phyloP scores from a whole-genome alignment of 208 protist species.

The Phytomonas sp. region DNA sequence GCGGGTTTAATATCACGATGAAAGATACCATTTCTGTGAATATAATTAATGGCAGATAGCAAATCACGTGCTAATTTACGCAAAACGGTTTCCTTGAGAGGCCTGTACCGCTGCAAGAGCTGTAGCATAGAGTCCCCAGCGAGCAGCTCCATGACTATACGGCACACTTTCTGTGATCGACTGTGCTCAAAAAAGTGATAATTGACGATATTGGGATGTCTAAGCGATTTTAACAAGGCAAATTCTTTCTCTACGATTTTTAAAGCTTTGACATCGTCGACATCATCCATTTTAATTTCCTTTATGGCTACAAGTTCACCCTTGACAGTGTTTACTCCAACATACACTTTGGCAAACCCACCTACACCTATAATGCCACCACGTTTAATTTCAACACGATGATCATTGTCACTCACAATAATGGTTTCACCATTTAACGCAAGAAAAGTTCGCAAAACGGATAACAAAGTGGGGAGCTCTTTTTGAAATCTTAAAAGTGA shows the following conservation, averaged over 20 bases:
- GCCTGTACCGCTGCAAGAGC: constrained; percentile 73
- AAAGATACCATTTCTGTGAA: constrained; percentile 84
- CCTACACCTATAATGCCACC: constrained; percentile 70
- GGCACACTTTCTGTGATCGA: constrained; percentile 74
- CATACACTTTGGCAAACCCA: constrained; percentile 82
- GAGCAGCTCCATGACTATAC: constrained; percentile 86
- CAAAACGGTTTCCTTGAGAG: constrained; percentile 70
- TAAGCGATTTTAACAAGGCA: constrained; percentile 67
- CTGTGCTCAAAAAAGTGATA: constrained; percentile 87
- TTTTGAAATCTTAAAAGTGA: constrained; percentile 12
- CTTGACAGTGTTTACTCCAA: constrained; percentile 69
- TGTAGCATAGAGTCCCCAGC: constrained; percentile 76
- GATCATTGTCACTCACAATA: constrained; percentile 47
- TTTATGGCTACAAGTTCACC: constrained; percentile 86
- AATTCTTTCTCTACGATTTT: constrained; percentile 80
- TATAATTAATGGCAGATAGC: constrained; percentile 73
- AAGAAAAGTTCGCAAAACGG: constrained; percentile 43
- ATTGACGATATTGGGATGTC: constrained; percentile 83
- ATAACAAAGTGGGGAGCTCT: constrained; percentile 43
- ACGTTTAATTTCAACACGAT: constrained; percentile 60
- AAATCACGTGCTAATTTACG: constrained; percentile 62
- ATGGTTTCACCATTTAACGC: constrained; percentile 54
- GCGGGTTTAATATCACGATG: constrained; percentile 90
- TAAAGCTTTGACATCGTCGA: constrained; percentile 61
- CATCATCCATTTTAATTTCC: constrained; percentile 72